phyloP scores from a whole-genome alignment of 352 stramenopile genomes.

The Globisporangium paroecandrum region DNA sequence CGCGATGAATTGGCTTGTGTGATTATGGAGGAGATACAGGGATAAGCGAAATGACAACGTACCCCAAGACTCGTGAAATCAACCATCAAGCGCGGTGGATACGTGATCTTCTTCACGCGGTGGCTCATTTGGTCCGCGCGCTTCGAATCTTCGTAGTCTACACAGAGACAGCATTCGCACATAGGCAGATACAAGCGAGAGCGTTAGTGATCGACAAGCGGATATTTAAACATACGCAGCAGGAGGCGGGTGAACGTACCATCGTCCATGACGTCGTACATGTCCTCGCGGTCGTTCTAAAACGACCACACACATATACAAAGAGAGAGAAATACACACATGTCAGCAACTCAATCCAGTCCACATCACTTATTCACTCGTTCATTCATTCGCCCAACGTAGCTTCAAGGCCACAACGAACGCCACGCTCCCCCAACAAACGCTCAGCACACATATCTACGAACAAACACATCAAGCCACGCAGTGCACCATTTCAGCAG shows the following conservation, averaged over 20 bases:
- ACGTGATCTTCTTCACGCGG: constrained; percentile 49
- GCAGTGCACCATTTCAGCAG: background rate
- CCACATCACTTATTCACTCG: background rate
- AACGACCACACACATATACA: background rate
- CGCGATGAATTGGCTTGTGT: background rate
- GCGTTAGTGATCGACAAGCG: background rate
- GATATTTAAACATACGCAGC: background rate
- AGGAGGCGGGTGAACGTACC: constrained; percentile 19
- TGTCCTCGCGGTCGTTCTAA: constrained; percentile 43
- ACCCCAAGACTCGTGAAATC: constrained; percentile 81
- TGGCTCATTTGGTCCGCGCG: constrained; percentile 34
- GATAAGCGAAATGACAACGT: constrained; percentile 18
- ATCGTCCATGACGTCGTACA: constrained; percentile 42
- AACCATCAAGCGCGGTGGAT: constrained; percentile 78
- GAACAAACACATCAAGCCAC: background rate
- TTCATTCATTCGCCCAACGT: background rate
- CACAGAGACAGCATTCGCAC: background rate
- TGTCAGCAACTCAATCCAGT: background rate
- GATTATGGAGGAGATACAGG: background rate
- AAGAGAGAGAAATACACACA: background rate
- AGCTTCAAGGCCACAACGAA: background rate
- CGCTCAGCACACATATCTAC: background rate
- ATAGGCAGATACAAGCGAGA: background rate
- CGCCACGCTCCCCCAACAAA: background rate
- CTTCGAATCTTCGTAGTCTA: constrained; percentile 31